Evolutionary conservation across 192 early-diverging fungal species (phyloP).

Genomic region (Backusella australiensis): DNA sequence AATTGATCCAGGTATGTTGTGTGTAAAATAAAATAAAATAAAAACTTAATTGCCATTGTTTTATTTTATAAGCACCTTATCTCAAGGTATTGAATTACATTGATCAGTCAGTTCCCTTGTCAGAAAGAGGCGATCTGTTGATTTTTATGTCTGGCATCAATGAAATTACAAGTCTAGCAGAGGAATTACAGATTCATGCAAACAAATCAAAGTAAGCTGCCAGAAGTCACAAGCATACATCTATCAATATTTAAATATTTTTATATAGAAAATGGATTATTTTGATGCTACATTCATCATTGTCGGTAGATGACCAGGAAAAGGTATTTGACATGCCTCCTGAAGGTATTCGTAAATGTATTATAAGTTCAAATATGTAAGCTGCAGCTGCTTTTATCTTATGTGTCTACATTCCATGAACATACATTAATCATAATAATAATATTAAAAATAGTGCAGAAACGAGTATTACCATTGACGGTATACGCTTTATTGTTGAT

Average conservation of each 20-base stretch:
- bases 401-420: not conserved
- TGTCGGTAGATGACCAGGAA: slow-evolving; percentile 66
- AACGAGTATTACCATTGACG: slow-evolving; percentile 53
- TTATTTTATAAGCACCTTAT: slow-evolving; percentile 48
- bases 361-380: slow-evolving; percentile 61
- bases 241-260: not conserved
- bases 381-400: not conserved
- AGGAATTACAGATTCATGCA: slow-evolving; percentile 56
- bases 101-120: slow-evolving; percentile 51
- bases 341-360: slow-evolving; percentile 56
- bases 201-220: slow-evolving; percentile 46
- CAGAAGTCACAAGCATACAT: too few species aligned
- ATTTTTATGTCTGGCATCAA: slow-evolving; percentile 68
- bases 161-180: slow-evolving; percentile 53
- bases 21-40: not conserved
- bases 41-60: not conserved
- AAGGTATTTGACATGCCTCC: slow-evolving; percentile 67
- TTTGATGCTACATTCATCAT: slow-evolving; percentile 57
- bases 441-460: slow-evolving; percentile 27
- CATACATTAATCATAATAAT: not conserved
- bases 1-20: slow-evolving; percentile 46
- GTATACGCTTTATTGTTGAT: slow-evolving; percentile 70
- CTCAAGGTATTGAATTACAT: slow-evolving; percentile 57
- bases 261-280: slow-evolving; percentile 58
- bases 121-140: slow-evolving; percentile 62